Base-by-base conservation (phyloP, 441 rosid species). In the Gossypium schwendimanii region DNA sequence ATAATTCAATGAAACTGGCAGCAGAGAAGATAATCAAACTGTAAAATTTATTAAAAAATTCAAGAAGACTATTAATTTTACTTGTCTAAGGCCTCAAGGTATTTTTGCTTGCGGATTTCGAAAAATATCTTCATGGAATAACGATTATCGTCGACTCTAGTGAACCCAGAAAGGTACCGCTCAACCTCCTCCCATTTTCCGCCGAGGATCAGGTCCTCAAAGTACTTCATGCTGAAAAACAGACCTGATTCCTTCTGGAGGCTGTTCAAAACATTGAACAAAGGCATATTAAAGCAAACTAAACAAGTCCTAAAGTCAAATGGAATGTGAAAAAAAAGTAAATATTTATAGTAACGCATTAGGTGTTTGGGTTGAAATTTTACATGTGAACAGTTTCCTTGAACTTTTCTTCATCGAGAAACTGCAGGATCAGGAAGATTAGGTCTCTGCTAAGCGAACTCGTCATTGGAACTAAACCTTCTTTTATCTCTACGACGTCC, bases 161-260 rank as follows among this genome's bases (percentile, higher is more conserved):
- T 85, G 81, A 87, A 87, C 36, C 84, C 84, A 57, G 80, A 78
- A 6, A 87, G 84, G 70, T 85, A 87, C 71, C 55, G 79, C 80
- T 87, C 88, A 45, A 71, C 85, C 75, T 85, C 89, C 20, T 83
- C 87, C 87, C 85, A 87, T 26, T 84, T 73, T 36, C 89, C 91
- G 21, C 18, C 70, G 17, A 75, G 72, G 50, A 85, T 81, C 74
- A 81, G 68, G 63, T 85, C 91, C 76, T 87, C 89, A 17, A 87
- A 83, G 79, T 78, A 65, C 73, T 80, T 81, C 57, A 78, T 12
- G 69, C 80, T 82, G 17, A 87, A 87, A 80, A 75, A 87, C 58
- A 85, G 69, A 14, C 87, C 84, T 8, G 89, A 82, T 81, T 87
- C 89, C 70, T 83, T 79, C 85, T 87, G 89, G 53, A 87, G 89